These are phyloP conservation scores for Miscanthus lutarioriparius DNA, from an alignment of 176 grass and related monocot genomes.

Conservation along the genomic window DNA sequence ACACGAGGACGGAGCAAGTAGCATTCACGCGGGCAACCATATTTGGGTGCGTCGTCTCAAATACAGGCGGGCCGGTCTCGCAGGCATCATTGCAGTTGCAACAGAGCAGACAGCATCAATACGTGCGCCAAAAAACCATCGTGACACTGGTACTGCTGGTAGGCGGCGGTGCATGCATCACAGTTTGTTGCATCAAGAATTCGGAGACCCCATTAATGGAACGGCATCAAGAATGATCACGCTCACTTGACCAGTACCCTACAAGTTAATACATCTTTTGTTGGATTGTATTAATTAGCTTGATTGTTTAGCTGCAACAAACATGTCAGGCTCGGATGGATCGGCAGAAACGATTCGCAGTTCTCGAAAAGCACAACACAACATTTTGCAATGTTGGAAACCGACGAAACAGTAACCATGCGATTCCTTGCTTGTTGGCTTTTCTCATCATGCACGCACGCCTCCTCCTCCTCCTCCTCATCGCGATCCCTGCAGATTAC, in stretches of 20 bases:
- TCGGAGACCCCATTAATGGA: not conserved
- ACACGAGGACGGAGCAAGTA: too few species aligned
- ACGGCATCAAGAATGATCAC: not conserved
- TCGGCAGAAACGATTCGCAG: not conserved
- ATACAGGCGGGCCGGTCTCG: not conserved
- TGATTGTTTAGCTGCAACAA: not conserved
- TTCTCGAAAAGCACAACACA: not conserved
- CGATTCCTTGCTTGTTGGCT: not conserved
- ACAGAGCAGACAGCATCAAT: not conserved
- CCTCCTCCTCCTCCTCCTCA: too few species aligned
- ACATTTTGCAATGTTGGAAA: not conserved
- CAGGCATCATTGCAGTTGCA: not conserved
- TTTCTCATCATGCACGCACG: not conserved
- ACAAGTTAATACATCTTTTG: not conserved
- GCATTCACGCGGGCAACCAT: not conserved
- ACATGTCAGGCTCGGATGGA: not conserved
- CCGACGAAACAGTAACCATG: not conserved
- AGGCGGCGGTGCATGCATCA: not conserved
- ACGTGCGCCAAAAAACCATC: not conserved
- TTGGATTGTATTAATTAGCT: not conserved
- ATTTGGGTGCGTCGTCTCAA: not conserved
- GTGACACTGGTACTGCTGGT: not conserved
- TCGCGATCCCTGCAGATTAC: not conserved
- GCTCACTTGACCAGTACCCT: too few species aligned
- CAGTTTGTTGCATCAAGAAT: not conserved